phyloP scores from a whole-genome alignment of 129 eudicot species.

The Chrysanthemum makinoi region DNA sequence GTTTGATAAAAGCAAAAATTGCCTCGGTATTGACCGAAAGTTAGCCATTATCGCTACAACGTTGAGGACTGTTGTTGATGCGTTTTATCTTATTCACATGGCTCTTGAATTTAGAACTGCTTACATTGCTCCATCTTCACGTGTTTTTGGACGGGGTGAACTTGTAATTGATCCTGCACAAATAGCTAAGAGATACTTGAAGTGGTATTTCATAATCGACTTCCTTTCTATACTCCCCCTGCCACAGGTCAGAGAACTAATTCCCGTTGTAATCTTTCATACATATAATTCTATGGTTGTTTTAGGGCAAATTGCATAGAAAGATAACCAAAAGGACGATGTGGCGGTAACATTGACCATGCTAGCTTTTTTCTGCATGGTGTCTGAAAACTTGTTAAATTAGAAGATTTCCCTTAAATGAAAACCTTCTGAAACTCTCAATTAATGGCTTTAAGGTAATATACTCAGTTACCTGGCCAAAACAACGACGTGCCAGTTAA shows the following conservation, averaged over 20 bases:
- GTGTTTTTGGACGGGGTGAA: slow-evolving; percentile 98
- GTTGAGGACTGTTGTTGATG: slow-evolving; percentile 73
- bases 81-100: slow-evolving; percentile 83
- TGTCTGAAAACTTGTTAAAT: background rate
- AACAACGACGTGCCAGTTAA: background rate
- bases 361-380: background rate
- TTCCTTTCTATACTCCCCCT: slow-evolving; percentile 82
- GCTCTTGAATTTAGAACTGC: slow-evolving; percentile 93
- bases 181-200: slow-evolving; percentile 80
- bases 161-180: slow-evolving; percentile 88
- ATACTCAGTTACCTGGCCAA: background rate
- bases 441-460: slow-evolving; percentile 1
- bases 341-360: background rate
- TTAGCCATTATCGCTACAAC: slow-evolving; percentile 76
- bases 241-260: slow-evolving; percentile 68
- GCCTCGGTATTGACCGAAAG: slow-evolving; percentile 72
- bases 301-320: background rate
- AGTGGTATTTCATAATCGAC: slow-evolving; percentile 78
- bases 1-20: slow-evolving; percentile 38
- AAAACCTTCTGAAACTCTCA: too few species aligned
- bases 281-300: background rate
- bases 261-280: slow-evolving; percentile 8
- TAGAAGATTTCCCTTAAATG: too few species aligned
- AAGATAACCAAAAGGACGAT: background rate
- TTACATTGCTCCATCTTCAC: slow-evolving; percentile 90